Evolutionary conservation across 148 eudicot species (phyloP).

Genomic region (Silene uniflora): DNA sequence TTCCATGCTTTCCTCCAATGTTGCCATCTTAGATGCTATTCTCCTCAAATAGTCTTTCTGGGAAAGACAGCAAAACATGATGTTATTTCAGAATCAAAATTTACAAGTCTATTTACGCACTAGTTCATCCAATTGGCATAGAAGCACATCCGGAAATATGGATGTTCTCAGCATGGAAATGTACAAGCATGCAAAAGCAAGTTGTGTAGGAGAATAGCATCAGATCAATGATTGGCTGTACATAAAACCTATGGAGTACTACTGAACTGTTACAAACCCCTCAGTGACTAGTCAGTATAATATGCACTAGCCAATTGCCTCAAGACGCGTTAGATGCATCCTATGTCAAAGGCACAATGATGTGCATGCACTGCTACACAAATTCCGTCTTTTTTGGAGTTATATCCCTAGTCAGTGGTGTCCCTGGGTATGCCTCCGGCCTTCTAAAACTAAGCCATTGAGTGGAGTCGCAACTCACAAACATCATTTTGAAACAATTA

Average conservation of each 20-base stretch:
- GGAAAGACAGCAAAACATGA: not conserved
- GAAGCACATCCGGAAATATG: not conserved
- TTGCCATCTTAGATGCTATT: not conserved
- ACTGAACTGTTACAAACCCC: not conserved
- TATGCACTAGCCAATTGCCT: too few species aligned
- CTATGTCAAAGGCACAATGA: too few species aligned
- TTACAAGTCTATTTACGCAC: not conserved
- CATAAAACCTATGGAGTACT: not conserved
- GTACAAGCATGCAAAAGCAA: not conserved
- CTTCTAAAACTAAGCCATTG: too few species aligned
- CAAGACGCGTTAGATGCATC: too few species aligned
- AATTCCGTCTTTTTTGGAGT: too few species aligned
- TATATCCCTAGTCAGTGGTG: too few species aligned
- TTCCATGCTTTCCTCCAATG: not conserved
- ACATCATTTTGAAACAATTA: conserved; percentile 3
- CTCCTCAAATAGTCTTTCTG: conserved; percentile 17
- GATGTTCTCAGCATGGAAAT: not conserved
- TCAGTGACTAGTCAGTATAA: too few species aligned
- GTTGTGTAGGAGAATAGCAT: not conserved
- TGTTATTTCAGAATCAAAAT: not conserved
- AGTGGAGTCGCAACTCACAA: not conserved
- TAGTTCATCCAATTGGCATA: not conserved
- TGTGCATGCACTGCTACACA: too few species aligned
- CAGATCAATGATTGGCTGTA: not conserved
- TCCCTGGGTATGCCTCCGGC: too few species aligned